Evolutionary conservation across 768 basidiomycete genomes (phyloP), one percentile per base, ranked within the genome.

Genomic region (Gautieria morchelliformis): DNA sequence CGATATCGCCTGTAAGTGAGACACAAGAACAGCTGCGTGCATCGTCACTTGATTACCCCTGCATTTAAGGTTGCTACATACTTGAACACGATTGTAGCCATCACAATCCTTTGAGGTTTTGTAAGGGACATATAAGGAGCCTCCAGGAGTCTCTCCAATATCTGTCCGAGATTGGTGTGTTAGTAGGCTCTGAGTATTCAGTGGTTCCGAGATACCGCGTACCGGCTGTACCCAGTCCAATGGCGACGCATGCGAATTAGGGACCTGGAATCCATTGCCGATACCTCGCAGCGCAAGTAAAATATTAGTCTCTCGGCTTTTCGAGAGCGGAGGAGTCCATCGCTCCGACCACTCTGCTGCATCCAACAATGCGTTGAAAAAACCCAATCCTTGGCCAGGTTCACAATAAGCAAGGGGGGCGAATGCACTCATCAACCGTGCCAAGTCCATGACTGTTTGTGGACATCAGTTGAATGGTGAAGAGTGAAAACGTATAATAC

Each of bases 31-130:
- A 70, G 65, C 87, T 89, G 57, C n/a, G 9, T 22, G 24, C 45
- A 32, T 22, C 27, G 27, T 27, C 27, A 27, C 27, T 47, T 32
- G 33, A 53, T 50, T 14, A 59, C n/a, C 51, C 50, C 4, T 10
- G 27, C 22, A 54, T 15, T 24, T 19, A 35, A 37, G 32, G 5
- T 48, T 22, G 40, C 22, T 19, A 76, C 87, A 64, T 63, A 98
- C 95, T 98, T 98, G 72, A 97, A 84, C 33, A 89, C 69, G 37
- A 93, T 71, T 0, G 93, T 94, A 4, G 88, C 84, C 48, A 93
- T 65, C 0, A 91, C 87, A 4, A 91, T 75, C 32, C 89, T 80
- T 50, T 87, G 87, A 4, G 75, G 72, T 69, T 89, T 93, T 40
- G 78, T 80, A 63, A 90, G 70, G 4, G 73, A 69, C 19, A 72